A percentile compares a stretch with the other conserved stretches of the same genome.
Conservation (phyloP, 2,329 filamentous ascomycete species). For the Dothistroma septosporum region DNA sequence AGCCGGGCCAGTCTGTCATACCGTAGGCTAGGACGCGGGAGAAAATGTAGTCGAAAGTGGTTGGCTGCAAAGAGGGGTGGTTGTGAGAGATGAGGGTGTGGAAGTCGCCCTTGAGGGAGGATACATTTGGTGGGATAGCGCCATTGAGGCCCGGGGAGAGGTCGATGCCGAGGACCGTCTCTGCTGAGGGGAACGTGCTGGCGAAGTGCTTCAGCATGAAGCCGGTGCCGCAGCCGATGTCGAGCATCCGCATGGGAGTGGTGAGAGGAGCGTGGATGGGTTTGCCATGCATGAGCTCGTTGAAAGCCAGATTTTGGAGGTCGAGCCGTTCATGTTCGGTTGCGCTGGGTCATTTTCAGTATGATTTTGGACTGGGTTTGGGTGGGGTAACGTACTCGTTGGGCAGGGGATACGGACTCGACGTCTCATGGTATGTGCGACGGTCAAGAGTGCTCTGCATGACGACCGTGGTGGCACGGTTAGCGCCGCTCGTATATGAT, state of each 20-base stretch:
- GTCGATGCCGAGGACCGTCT: constrained; percentile 35
- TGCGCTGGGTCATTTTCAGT: constrained; percentile 4
- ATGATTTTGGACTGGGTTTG: neutral
- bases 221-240: constrained; percentile 29
- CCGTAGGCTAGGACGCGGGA: constrained; percentile 12
- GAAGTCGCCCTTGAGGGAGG: constrained; percentile 9
- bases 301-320: constrained; percentile 7
- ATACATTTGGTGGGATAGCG: neutral
- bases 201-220: constrained; percentile 26
- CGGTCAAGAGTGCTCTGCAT: neutral
- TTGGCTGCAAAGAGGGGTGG: neutral
- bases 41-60: constrained; percentile 16
- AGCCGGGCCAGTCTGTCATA: constrained; percentile 17
- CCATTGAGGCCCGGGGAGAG: constrained; percentile 18
- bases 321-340: constrained; percentile 22
- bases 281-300: constrained; percentile 8
- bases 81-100: neutral
- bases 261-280: constrained; percentile 6
- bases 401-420: neutral
- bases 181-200: constrained; percentile 17
- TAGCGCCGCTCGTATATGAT: neutral
- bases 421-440: neutral
- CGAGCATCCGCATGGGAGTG: constrained; percentile 12
- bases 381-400: neutral
- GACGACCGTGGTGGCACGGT: too few species aligned